phyloP scores from a whole-genome alignment of 257 asterid species.

The Ocimum tenuiflorum region DNA sequence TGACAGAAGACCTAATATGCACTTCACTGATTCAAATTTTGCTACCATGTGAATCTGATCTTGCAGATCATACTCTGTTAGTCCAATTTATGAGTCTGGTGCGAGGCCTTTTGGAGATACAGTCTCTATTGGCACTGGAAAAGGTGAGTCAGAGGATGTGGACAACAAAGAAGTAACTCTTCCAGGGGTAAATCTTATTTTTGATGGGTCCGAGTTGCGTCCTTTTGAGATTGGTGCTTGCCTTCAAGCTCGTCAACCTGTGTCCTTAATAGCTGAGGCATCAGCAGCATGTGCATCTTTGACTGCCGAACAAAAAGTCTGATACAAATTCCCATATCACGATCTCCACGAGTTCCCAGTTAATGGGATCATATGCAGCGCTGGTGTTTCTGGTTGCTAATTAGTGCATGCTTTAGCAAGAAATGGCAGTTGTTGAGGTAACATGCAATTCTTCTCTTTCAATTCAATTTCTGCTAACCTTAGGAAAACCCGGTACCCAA shows the following conservation, averaged over 20 bases:
- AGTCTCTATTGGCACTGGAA: slow-evolving; percentile 36
- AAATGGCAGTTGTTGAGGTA: slow-evolving; percentile 20
- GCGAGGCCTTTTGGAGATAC: slow-evolving; percentile 58
- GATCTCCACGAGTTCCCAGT: slow-evolving; percentile 4
- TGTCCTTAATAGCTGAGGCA: slow-evolving; percentile 81
- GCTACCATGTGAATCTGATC: slow-evolving; percentile 19
- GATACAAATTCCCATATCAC: neutral
- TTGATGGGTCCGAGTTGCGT: slow-evolving; percentile 79
- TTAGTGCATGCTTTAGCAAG: slow-evolving; percentile 8
- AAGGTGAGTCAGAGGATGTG: slow-evolving; percentile 65
- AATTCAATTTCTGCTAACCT: neutral
- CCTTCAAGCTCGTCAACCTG: slow-evolving; percentile 97
- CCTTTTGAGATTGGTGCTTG: slow-evolving; percentile 97
- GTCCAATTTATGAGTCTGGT: slow-evolving; percentile 69
- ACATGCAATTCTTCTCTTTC: neutral
- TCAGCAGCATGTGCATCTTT: slow-evolving; percentile 68
- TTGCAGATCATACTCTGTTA: slow-evolving; percentile 80
- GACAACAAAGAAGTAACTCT: slow-evolving; percentile 82
- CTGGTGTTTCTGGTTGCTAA: slow-evolving; percentile 5
- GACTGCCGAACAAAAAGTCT: slow-evolving; percentile 37
- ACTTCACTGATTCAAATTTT: slow-evolving; percentile 12
- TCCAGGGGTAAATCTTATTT: slow-evolving; percentile 90
- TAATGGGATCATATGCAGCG: slow-evolving; percentile 14
- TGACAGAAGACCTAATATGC: neutral
- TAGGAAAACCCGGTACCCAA: neutral